These are phyloP conservation scores for Stemphylium lycopersici DNA, from an alignment of 2,329 filamentous ascomycete species.

Conservation along the genomic window DNA sequence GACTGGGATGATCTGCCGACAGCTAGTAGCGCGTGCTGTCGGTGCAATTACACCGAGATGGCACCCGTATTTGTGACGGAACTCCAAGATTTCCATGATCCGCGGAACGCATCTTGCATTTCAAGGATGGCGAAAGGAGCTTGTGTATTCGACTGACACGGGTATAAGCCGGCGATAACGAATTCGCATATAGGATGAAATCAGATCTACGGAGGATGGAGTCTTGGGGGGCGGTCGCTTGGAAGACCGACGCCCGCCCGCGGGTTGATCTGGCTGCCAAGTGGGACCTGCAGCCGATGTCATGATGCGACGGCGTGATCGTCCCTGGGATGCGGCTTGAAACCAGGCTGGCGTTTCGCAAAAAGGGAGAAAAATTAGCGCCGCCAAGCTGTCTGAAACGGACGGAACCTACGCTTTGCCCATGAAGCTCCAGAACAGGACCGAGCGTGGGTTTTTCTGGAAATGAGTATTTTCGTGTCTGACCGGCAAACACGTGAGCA, in stretches of 20 bases:
- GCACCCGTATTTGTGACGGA: neutral
- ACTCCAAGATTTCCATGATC: neutral
- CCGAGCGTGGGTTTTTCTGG: too few species aligned
- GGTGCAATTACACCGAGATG: slow-evolving; percentile 10
- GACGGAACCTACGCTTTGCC: too few species aligned
- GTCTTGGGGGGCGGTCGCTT: neutral
- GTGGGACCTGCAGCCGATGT: slow-evolving; percentile 11
- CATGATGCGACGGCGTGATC: slow-evolving; percentile 9
- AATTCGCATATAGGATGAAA: neutral
- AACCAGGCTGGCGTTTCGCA: neutral
- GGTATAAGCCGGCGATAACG: neutral
- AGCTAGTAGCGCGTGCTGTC: slow-evolving; percentile 11
- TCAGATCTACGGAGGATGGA: neutral
- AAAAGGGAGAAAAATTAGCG: neutral
- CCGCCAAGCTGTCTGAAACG: slow-evolving; percentile 1
- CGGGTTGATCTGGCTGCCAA: slow-evolving; percentile 4
- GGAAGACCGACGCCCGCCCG: neutral
- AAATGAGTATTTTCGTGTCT: too few species aligned
- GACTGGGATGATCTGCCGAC: slow-evolving; percentile 2
- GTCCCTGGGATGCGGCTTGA: slow-evolving; percentile 2
- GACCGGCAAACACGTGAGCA: too few species aligned
- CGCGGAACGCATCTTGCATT: neutral
- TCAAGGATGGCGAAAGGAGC: neutral
- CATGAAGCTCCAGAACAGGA: too few species aligned
- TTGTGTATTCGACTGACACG: neutral